Conservation (phyloP, 2,329 filamentous ascomycete genomes). For the Aspergillus sergii region DNA sequence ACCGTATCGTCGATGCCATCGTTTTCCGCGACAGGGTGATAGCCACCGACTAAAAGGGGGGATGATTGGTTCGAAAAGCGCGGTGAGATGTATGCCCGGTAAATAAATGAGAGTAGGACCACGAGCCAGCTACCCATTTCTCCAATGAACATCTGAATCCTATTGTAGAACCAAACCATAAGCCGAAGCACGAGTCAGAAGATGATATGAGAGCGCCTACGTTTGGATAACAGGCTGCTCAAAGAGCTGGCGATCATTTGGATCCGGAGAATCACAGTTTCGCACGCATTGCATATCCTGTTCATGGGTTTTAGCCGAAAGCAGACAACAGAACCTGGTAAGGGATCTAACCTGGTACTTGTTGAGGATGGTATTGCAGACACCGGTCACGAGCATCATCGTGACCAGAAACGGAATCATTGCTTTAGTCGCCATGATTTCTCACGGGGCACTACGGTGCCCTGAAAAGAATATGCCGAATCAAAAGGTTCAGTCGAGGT, state of each 20-base stretch:
- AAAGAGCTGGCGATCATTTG: conserved; percentile 70
- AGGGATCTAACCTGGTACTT: conserved; percentile 77
- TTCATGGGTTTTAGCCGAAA: neutral
- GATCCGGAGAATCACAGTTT: conserved; percentile 75
- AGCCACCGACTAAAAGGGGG: conserved; percentile 56
- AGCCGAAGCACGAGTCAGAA: neutral
- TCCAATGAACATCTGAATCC: conserved; percentile 92
- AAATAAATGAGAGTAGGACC: conserved; percentile 69
- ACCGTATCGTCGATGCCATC: conserved; percentile 52
- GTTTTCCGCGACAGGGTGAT: conserved; percentile 63
- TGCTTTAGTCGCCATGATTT: conserved; percentile 68
- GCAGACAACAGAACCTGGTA: neutral
- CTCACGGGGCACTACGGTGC: neutral
- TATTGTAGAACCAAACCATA: conserved; percentile 22
- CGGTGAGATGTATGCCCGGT: conserved; percentile 57
- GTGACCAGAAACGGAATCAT: conserved; percentile 82
- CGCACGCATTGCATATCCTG: conserved; percentile 94
- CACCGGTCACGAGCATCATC: conserved; percentile 96
- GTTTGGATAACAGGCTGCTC: conserved; percentile 97
- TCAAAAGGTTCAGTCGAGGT: neutral
- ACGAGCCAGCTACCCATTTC: conserved; percentile 97
- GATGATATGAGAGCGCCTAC: conserved; percentile 33
- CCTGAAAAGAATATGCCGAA: conserved; percentile 7
- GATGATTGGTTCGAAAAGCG: conserved; percentile 41
- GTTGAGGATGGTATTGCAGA: conserved; percentile 94